Evolutionary conservation across 2,329 filamentous ascomycete species (phyloP), one percentile per base, ranked within the genome.

Genomic region (Calonectria montana): DNA sequence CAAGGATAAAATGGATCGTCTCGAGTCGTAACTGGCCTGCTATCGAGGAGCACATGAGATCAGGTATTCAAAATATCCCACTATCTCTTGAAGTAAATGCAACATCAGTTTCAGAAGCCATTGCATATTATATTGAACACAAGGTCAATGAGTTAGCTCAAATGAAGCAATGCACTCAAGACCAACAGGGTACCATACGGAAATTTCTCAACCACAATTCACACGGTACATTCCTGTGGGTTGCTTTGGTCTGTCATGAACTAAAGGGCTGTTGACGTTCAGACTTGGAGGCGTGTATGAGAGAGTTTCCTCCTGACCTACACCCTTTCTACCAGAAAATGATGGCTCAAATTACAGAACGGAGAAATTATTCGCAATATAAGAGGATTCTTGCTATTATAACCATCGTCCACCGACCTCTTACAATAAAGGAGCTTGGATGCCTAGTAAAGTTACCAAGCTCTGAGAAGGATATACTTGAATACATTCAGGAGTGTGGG

Each of bases 1-100:
- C 77, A 35, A 77, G 69, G 7, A 74, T 83, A 39, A 87, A 84
- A 72, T 86, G 84, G 83, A 29, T 29, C 10, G 6, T 50, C 13
- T 50, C 25, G 6, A 50, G 25, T 7, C 47, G 47, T 7, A 29
- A 21, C 15, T 16, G 16, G 3, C 27, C 8, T 16, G 15, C 16
- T 6, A 50, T 50, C 8, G 25, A 27, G 16, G 10, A 18, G 16
- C 3, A 9, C 2, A 4, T 50, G 10, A 3, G 2, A 9, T 16
- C 47, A 3, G 10, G 4, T 9, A 15, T 3, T 16, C 23, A 9
- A 16, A 25, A 27, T 0, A 2, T 29, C 1, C 9, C 47, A 13
- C 15, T 31, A 31, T 50, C 25, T 31, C 47, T 31, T 6, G 15
- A 31, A 6, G 15, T 50, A 5, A 50, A 50, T 16, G 25, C 29